A percentile compares a stretch with the other conserved stretches of the same genome.
Evolutionary conservation across 2,329 filamentous ascomycete genomes (phyloP).

Genomic region (Penicillium sp.): DNA sequence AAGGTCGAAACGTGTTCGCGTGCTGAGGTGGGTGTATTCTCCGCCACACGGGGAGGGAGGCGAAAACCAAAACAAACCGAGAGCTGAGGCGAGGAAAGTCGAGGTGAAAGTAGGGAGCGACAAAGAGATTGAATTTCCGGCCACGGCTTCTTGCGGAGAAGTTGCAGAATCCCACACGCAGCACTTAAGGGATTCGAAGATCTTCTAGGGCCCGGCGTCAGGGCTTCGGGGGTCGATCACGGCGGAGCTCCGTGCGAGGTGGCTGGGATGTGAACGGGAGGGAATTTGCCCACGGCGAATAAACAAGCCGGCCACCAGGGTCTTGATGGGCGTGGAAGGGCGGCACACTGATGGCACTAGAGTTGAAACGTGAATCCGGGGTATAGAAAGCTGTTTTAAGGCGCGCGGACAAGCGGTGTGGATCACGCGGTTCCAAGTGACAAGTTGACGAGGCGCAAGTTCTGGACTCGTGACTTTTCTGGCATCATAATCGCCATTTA

Average conservation of each 20-base stretch:
- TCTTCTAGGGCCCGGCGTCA: conserved; percentile 10
- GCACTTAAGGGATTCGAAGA: conserved; percentile 10
- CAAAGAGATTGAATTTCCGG: not conserved
- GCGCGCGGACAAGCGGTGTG: conserved; percentile 20
- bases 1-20: conserved; percentile 7
- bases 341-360: not conserved
- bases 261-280: conserved; percentile 10
- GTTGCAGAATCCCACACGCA: not conserved
- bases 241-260: conserved; percentile 18
- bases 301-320: not conserved
- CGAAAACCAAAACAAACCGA: conserved; percentile 1
- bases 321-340: not conserved
- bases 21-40: conserved; percentile 10
- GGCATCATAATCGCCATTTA: not conserved
- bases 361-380: conserved; percentile 11
- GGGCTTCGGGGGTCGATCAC: conserved; percentile 20
- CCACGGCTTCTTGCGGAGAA: not conserved
- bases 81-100: not conserved
- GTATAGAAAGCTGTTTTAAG: conserved; percentile 1
- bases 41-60: conserved; percentile 3
- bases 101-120: conserved; percentile 3
- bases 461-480: not conserved
- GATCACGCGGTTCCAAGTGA: conserved; percentile 14
- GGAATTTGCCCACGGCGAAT: not conserved
- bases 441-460: not conserved